Percentiles rank a stretch among this genome's conserved stretches.
Conservation (phyloP, 805 yeast species). For the Debaryomyces tyrocola region DNA sequence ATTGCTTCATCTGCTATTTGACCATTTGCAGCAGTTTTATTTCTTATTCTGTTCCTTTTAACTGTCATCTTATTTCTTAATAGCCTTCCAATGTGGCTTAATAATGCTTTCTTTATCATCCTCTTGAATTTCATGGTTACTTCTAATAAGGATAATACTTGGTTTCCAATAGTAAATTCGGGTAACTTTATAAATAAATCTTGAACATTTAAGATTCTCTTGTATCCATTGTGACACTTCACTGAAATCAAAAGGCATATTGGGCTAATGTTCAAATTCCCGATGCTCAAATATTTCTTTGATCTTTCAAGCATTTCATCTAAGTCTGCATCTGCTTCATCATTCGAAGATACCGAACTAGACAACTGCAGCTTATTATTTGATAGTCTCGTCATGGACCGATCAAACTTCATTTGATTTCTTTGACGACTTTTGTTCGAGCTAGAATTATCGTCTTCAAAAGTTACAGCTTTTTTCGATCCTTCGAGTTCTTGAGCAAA, state of each 20-base stretch:
- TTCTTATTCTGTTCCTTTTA: conserved; percentile 5
- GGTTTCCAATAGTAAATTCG: conserved; percentile 27
- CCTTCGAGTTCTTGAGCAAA: conserved; percentile 11
- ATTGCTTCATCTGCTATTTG: no score
- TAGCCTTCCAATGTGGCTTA: conserved; percentile 36
- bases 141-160: conserved; percentile 35
- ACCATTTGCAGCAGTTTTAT: no score
- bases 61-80: conserved; percentile 31
- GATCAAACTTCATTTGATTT: not conserved
- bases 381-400: conserved; percentile 3
- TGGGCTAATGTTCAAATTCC: conserved; percentile 43
- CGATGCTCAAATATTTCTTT: conserved; percentile 67
- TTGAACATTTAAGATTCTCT: conserved; percentile 37
- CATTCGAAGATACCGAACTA: conserved; percentile 3
- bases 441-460: conserved; percentile 1
- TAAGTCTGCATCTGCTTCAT: conserved; percentile 26
- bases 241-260: conserved; percentile 35
- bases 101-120: conserved; percentile 28
- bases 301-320: conserved; percentile 75
- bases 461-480: conserved; percentile 8
- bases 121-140: conserved; percentile 33
- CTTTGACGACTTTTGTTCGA: not conserved
- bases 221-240: conserved; percentile 32
- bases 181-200: conserved; percentile 35
- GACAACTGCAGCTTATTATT: not conserved